These are phyloP conservation scores for Chaetomiaceae sp. DNA, from an alignment of 2,329 filamentous ascomycete genomes.

Conservation along the genomic window DNA sequence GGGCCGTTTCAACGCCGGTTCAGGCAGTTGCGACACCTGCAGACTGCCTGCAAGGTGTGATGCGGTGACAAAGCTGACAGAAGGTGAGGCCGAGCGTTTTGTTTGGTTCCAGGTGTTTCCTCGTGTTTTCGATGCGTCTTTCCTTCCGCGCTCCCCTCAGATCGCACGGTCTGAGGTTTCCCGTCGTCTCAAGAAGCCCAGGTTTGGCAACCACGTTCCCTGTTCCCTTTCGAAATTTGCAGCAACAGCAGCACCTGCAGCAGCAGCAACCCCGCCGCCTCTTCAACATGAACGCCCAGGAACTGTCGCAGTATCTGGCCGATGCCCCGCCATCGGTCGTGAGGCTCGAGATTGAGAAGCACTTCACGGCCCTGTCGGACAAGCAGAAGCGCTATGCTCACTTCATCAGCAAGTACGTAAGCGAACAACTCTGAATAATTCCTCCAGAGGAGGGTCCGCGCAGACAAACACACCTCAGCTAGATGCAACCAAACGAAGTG, in stretches of 20 bases:
- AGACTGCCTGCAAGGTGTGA: background rate
- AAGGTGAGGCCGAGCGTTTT: slow-evolving; percentile 8
- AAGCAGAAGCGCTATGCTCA: slow-evolving; percentile 88
- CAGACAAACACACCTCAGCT: background rate
- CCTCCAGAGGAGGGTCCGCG: background rate
- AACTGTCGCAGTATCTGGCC: slow-evolving; percentile 74
- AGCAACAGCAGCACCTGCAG: slow-evolving; percentile 11
- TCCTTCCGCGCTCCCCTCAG: slow-evolving; percentile 14
- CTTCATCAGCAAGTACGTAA: slow-evolving; percentile 68
- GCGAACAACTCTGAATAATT: background rate
- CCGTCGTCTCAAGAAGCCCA: background rate
- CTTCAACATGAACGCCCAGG: slow-evolving; percentile 52
- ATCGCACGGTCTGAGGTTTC: slow-evolving; percentile 16
- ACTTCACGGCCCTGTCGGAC: slow-evolving; percentile 74
- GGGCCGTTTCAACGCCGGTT: background rate
- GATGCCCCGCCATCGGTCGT: slow-evolving; percentile 88
- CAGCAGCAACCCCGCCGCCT: slow-evolving; percentile 18
- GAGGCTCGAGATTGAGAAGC: slow-evolving; percentile 81
- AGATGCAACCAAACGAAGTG: background rate
- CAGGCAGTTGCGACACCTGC: slow-evolving; percentile 13
- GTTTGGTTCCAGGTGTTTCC: background rate
- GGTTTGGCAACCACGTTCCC: slow-evolving; percentile 5
- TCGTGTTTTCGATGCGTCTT: slow-evolving; percentile 22
- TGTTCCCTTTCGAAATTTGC: background rate
- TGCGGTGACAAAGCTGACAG: slow-evolving; percentile 8